Percentiles rank a stretch among this genome's conserved stretches.
These are phyloP conservation scores for Arthrinium phaeospermum DNA, from an alignment of 2,329 filamentous ascomycete genomes.

Conservation along the genomic window DNA sequence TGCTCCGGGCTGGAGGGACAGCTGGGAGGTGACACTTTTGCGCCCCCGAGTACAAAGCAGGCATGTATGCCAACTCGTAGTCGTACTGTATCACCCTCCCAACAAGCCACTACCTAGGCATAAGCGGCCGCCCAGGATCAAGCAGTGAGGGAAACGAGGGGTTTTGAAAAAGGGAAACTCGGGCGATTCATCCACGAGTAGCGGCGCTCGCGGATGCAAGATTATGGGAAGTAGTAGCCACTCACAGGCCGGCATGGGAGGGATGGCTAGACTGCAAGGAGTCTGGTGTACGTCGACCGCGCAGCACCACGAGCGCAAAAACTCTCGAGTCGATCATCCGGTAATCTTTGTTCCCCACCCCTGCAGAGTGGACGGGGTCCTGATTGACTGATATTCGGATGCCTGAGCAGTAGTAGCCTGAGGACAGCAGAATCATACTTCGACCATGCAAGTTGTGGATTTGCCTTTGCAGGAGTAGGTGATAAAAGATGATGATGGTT, in stretches of 20 bases:
- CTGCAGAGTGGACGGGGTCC: background rate
- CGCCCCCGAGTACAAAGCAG: slow-evolving; percentile 10
- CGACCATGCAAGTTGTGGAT: slow-evolving; percentile 13
- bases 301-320: background rate
- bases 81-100: slow-evolving; percentile 12
- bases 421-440: slow-evolving; percentile 16
- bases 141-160: background rate
- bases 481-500: slow-evolving; percentile 10
- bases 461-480: slow-evolving; percentile 13
- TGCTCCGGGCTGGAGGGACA: slow-evolving; percentile 14
- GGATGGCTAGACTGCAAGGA: background rate
- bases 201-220: slow-evolving; percentile 14
- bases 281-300: slow-evolving; percentile 4
- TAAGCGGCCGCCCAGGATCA: slow-evolving; percentile 8
- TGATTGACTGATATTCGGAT: slow-evolving; percentile 1
- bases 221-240: slow-evolving; percentile 3
- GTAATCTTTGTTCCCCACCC: background rate
- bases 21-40: slow-evolving; percentile 7
- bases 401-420: slow-evolving; percentile 1
- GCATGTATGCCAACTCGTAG: background rate
- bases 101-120: slow-evolving; percentile 7
- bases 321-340: slow-evolving; percentile 14
- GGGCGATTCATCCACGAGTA: slow-evolving; percentile 13
- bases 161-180: background rate
- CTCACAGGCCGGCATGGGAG: background rate